These are phyloP conservation scores for Stygiomarasmius scandens DNA, from an alignment of 1,284 basidiomycete species.

Conservation along the genomic window DNA sequence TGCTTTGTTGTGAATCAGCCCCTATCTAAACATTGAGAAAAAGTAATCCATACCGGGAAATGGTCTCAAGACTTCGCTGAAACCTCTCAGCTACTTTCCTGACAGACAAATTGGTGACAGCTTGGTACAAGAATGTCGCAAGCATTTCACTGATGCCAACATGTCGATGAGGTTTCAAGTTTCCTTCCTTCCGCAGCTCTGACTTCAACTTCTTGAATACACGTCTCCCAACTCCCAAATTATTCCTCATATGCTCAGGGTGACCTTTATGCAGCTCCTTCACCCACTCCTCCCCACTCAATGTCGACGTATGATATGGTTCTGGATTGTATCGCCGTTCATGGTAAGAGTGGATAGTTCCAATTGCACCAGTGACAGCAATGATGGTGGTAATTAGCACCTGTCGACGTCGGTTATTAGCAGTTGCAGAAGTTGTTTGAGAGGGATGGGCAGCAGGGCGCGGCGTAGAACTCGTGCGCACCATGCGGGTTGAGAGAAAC, in stretches of 20 bases:
- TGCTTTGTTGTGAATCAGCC: no score
- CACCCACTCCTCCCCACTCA: slow-evolving; percentile 6
- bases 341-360: neutral
- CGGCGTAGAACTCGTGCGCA: no score
- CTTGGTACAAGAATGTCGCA: neutral
- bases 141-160: neutral
- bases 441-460: no score
- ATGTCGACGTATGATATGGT: slow-evolving; percentile 4
- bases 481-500: no score
- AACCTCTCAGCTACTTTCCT: neutral
- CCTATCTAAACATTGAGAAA: no score
- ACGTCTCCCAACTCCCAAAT: slow-evolving; percentile 10
- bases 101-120: neutral
- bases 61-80: neutral
- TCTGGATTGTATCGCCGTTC: no score
- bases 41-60: slow-evolving; percentile 19
- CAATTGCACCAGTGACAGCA: neutral
- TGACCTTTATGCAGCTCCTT: slow-evolving; percentile 9
- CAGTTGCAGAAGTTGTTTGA: no score
- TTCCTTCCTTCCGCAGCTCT: slow-evolving; percentile 10
- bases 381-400: neutral
- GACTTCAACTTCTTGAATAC: slow-evolving; percentile 18
- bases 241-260: neutral
- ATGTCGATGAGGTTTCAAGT: slow-evolving; percentile 10
- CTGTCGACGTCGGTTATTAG: no score